Conservation (phyloP, 1,284 basidiomycete genomes). For the Tilletia caries region DNA sequence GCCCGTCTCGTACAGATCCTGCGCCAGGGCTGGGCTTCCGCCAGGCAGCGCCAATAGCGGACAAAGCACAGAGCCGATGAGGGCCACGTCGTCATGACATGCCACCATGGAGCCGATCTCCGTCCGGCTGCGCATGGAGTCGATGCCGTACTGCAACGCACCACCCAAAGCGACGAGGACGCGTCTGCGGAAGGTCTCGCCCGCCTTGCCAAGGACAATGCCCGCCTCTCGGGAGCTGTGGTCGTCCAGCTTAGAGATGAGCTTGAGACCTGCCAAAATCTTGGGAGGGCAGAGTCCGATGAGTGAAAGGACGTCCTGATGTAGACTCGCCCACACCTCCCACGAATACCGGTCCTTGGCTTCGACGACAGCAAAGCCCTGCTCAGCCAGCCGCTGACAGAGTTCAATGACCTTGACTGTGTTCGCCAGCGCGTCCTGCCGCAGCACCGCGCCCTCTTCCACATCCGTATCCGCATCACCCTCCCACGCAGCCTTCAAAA, state of each 20-base stretch:
- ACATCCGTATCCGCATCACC: not conserved
- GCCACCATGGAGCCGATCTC: not conserved
- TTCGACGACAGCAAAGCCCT: not conserved
- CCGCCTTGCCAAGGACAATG: not conserved
- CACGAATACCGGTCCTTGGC: not conserved
- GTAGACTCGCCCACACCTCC: not conserved
- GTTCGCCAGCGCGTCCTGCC: not conserved
- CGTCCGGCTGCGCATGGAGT: not conserved
- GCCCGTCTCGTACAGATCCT: not conserved
- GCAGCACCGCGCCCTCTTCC: not conserved
- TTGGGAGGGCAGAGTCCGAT: not conserved
- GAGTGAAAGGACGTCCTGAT: not conserved
- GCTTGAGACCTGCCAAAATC: not conserved
- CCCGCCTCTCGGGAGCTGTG: not conserved
- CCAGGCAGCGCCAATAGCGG: not conserved
- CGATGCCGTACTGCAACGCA: not conserved
- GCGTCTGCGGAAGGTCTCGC: not conserved
- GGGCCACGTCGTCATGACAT: not conserved
- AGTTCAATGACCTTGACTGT: not conserved
- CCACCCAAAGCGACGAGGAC: not conserved
- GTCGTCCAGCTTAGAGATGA: not conserved
- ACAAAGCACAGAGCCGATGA: not conserved
- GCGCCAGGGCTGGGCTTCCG: not conserved
- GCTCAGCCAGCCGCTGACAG: not conserved
- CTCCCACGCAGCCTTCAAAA: constrained; percentile 7